Base-by-base conservation (phyloP, 495 filamentous ascomycete genomes). In the Annulohypoxylon moriforme region DNA sequence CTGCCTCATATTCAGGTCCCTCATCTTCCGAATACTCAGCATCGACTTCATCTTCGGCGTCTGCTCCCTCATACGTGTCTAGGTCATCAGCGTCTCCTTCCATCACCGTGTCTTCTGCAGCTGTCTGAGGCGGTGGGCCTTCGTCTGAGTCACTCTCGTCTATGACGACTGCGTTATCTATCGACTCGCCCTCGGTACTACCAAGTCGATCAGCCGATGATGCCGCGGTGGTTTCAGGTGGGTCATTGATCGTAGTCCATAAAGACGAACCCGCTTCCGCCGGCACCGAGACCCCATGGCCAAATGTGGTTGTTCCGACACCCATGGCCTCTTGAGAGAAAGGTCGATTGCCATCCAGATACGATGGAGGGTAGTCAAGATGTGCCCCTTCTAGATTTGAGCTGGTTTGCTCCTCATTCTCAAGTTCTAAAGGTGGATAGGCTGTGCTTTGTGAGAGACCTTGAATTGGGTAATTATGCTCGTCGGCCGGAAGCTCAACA, bases 1-100 rank as follows among this genome's bases (percentile, higher is more conserved):
- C 59, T 0, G 65, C 61, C 25, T 79, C 75, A 20, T 81, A 79
- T 46, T 80, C 80, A 14, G 74, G 76, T 52, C 82, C 77, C 4
- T 82, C 78, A 1, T 80, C 79, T 9, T 86, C 80, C 11, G 74
- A 74, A 56, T 70, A 74, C 46, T 76, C 60, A 9, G 71, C 74
- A 31, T 76, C 73, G 18, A 59, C 68, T 46, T 73, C 72, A 56
- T 77, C 74, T 55, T 77, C 73, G 47, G 49, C 64, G 33, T 68
- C 66, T 10, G 36, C 74, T 24, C 79, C 74, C 18, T 76, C 74
- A 34, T 80, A 73, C 49, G 73, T 72, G 20, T 74, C 58, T 7
- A 72, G 60, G 29, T 71, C 68, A 24, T 75, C 64, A 25, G 57
- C 59, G 44, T 59, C 64, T 9, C 65, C 77, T 5, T 59, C n/a